Conservation (phyloP, 2,329 filamentous ascomycete species). For the Ophiosphaerella narmari region DNA sequence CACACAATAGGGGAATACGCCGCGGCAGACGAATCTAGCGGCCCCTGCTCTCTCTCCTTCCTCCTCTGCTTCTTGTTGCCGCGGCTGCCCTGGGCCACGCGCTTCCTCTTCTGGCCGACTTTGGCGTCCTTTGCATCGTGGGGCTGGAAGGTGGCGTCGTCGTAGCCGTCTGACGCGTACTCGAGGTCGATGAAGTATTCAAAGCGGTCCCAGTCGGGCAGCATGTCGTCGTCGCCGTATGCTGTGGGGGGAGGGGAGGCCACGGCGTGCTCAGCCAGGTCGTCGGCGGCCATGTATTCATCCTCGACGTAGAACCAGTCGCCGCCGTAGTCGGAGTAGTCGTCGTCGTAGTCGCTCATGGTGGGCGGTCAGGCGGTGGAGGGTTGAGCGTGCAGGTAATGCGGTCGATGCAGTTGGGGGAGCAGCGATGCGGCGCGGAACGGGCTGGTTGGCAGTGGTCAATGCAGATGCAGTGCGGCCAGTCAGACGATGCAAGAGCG, state of each 20-base stretch:
- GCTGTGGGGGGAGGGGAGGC: conserved; percentile 47
- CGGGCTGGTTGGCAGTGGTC: too few species aligned
- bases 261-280: conserved; percentile 55
- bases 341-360: conserved; percentile 51
- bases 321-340: conserved; percentile 45
- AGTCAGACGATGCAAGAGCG: background rate
- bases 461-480: background rate
- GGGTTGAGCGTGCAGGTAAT: background rate
- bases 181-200: conserved; percentile 56
- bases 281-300: conserved; percentile 50
- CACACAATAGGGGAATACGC: conserved; percentile 40
- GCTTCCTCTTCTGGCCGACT: conserved; percentile 39
- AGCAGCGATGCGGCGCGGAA: too few species aligned
- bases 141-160: conserved; percentile 45
- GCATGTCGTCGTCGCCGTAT: conserved; percentile 36
- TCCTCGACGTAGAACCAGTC: conserved; percentile 56
- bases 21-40: conserved; percentile 11
- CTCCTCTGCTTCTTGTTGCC: conserved; percentile 34
- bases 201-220: conserved; percentile 53
- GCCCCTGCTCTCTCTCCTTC: conserved; percentile 1
- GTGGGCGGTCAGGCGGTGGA: conserved; percentile 9
- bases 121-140: conserved; percentile 26
- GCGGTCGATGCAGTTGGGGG: too few species aligned
- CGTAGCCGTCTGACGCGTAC: conserved; percentile 54
- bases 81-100: conserved; percentile 12